Percentiles rank a stretch among this genome's conserved stretches.
Conservation (phyloP, 441 rosid species). For the Metrosideros polymorpha region DNA sequence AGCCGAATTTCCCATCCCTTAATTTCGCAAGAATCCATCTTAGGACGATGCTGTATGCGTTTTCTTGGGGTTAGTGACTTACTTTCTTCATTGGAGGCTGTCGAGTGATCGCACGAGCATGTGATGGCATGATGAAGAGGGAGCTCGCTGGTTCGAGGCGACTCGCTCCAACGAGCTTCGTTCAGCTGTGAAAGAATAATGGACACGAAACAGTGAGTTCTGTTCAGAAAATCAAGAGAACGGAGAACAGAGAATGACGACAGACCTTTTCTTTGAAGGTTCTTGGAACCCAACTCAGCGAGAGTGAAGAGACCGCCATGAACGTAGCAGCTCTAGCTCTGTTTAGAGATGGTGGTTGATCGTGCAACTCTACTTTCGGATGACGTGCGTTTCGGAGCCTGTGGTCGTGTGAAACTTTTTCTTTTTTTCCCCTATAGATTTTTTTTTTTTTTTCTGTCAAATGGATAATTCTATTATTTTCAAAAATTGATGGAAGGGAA, state of each 20-base stretch:
- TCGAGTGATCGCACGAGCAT: constrained; percentile 1
- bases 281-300: constrained; percentile 36
- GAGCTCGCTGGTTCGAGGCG: constrained; percentile 13
- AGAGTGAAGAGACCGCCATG: constrained; percentile 55
- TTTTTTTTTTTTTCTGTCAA: rapidly evolving
- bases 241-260: background rate
- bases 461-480: background rate
- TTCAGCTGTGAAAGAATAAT: constrained; percentile 22
- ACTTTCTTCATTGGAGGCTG: constrained; percentile 30
- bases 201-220: background rate
- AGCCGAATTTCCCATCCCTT: background rate
- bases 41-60: background rate
- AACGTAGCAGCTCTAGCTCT: background rate
- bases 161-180: constrained; percentile 17
- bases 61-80: constrained; percentile 8
- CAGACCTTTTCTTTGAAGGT: constrained; percentile 33
- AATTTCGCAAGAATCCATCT: background rate
- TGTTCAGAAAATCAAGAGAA: background rate
- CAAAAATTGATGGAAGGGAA: background rate
- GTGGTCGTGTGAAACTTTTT: background rate
- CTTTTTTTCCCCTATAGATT: too few species aligned
- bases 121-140: constrained; percentile 12
- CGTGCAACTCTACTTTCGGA: background rate
- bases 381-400: background rate
- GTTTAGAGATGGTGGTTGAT: background rate